These are phyloP conservation scores for Saccharomycopsis schoenii DNA, from an alignment of 805 yeast genomes.

Conservation along the genomic window DNA sequence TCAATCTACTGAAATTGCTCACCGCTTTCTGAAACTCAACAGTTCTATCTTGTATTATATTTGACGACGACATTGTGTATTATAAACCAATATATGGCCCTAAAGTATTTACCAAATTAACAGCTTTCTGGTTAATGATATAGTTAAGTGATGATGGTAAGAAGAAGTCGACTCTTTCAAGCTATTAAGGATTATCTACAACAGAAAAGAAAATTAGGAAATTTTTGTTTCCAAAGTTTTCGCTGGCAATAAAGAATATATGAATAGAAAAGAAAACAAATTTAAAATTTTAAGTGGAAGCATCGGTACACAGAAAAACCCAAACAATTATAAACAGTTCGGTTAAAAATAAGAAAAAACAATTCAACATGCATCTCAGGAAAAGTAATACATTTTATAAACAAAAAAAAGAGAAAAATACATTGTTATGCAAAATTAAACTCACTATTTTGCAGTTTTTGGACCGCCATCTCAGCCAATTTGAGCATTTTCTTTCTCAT, in stretches of 20 bases:
- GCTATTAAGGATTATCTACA: too few relatives aligned
- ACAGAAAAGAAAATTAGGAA: not conserved
- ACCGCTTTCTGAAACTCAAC: constrained; percentile 91
- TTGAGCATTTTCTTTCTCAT: constrained; percentile 66
- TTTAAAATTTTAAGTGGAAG: not conserved
- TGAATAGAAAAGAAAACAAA: not conserved
- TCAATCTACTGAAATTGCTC: constrained; percentile 54
- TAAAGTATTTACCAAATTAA: not conserved
- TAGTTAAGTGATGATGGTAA: too few relatives aligned
- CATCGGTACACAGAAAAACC: not conserved
- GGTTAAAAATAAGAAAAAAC: not conserved
- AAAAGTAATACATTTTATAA: not conserved
- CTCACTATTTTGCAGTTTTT: constrained; percentile 52
- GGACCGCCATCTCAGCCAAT: constrained; percentile 58
- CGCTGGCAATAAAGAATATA: constrained; percentile 1
- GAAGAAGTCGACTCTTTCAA: not conserved
- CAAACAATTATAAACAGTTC: not conserved
- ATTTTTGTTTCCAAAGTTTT: not conserved
- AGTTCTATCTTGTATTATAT: constrained; percentile 64
- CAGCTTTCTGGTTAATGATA: not conserved
- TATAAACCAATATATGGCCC: not conserved
- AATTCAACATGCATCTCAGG: not conserved
- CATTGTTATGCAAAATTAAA: constrained; percentile 41
- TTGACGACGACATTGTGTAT: not conserved
- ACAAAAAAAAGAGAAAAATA: not conserved